A percentile compares a stretch with the other conserved stretches of the same genome.
Evolutionary conservation across 108 stramenopile species (phyloP).

Genomic region (Cylindrotheca closterium): DNA sequence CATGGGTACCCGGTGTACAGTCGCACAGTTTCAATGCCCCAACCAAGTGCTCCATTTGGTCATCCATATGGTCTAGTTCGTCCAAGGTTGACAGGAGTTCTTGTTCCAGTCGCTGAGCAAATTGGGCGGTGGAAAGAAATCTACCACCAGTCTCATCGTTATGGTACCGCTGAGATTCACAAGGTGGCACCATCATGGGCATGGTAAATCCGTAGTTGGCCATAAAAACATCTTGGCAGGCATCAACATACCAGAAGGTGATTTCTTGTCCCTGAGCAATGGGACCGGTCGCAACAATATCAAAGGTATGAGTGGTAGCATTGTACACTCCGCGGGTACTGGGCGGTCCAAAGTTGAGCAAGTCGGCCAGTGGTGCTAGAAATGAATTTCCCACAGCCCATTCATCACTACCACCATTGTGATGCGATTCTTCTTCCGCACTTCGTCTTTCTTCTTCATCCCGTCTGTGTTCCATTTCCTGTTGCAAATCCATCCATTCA

Average conservation of each 20-base stretch:
- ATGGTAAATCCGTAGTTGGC: conserved; percentile 82
- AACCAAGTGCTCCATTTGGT: conserved; percentile 20
- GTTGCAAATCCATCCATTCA: conserved; percentile 47
- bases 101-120: conserved; percentile 12
- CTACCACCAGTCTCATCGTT: conserved; percentile 21
- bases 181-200: conserved; percentile 57
- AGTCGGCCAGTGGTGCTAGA: conserved; percentile 80
- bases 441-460: conserved; percentile 10
- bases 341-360: conserved; percentile 85
- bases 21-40: conserved; percentile 5
- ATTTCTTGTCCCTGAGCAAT: conserved; percentile 80
- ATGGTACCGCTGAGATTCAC: conserved; percentile 29
- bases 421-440: neutral
- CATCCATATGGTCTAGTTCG: conserved; percentile 41
- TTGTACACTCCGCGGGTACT: conserved; percentile 81
- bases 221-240: conserved; percentile 75
- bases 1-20: no score
- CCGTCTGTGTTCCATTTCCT: conserved; percentile 1
- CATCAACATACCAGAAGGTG: conserved; percentile 82
- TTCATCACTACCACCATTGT: conserved; percentile 5
- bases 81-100: conserved; percentile 30
- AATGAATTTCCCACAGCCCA: conserved; percentile 56
- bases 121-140: conserved; percentile 24
- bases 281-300: conserved; percentile 71
- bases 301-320: conserved; percentile 58